Percentiles rank a stretch among this genome's conserved stretches.
Conservation (phyloP, 129 eudicot genomes). For the Flaveria robusta region DNA sequence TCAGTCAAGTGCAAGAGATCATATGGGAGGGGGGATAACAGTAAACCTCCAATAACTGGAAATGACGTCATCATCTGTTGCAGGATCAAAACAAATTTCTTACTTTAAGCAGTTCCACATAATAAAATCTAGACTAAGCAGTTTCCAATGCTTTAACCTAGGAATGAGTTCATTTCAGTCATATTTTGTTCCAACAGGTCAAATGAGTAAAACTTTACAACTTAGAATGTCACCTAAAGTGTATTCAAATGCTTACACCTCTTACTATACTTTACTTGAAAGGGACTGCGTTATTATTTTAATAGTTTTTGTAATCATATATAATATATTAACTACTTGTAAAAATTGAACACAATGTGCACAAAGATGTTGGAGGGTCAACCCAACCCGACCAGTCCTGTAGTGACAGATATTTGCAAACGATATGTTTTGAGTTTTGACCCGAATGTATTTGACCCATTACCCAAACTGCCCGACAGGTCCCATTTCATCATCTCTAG, state of each 20-base stretch:
- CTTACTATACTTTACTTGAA: background rate
- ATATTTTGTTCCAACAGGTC: background rate
- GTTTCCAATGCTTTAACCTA: background rate
- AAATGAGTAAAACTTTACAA: background rate
- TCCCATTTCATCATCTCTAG: conserved; percentile 20
- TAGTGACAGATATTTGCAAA: background rate
- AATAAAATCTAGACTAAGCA: background rate
- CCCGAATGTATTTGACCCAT: background rate
- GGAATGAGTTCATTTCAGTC: background rate
- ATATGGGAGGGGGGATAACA: conserved; percentile 76
- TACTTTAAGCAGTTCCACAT: conserved; percentile 7
- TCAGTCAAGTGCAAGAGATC: conserved; percentile 49
- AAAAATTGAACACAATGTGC: background rate
- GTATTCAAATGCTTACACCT: background rate
- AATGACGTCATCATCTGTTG: conserved; percentile 87
- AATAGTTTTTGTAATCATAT: background rate
- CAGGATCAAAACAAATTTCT: background rate
- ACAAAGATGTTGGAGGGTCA: background rate
- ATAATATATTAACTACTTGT: background rate
- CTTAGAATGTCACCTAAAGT: conserved; percentile 5
- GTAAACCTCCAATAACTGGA: conserved; percentile 50
- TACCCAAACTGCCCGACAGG: background rate
- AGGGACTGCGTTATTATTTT: background rate
- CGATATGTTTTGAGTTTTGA: background rate
- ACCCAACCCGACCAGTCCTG: background rate